Base-by-base conservation (phyloP, 2,329 filamentous ascomycete genomes). In the Bipolaris bicolor region DNA sequence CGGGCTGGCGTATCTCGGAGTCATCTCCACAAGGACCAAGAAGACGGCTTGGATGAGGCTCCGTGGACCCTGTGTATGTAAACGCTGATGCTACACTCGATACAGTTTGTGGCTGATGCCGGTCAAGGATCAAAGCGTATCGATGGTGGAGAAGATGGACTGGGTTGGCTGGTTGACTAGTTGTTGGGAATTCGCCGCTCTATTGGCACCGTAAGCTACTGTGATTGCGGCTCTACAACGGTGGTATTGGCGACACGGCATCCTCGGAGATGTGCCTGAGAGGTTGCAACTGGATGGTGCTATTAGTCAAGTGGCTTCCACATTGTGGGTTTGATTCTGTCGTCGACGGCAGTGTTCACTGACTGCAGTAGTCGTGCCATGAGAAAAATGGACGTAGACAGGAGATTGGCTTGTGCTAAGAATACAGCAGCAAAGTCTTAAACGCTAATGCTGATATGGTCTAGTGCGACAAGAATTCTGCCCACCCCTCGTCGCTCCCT, bases 181-280 rank as follows among this genome's bases (percentile, higher is more conserved):
- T 55, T 61, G 59, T 61, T 61, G 59, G 57, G 59, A 47, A 51
- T 56, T 61, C 44, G 59, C 59, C 59, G 56, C 59, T 39, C 52
- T 31, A 49, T 48, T 39, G 34, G 50, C 48, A 57, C 43, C 49
- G 44, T 50, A 49, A 44, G 49, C 52, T 45, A 57, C 52, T 45
- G 54, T 50, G 44, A 33, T 49, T 54, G 55, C 55, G 55, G 55
- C 55, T 57, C 50, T 54, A 57, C 55, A 57, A 54, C 55, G 49
- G 50, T 44, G 55, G 44, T 47, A 57, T 52, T 57, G 49, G 51
- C 36, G 43, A 39, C 45, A 37, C 20, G 20, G 52, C 36, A 41
- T 52, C 44, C 36, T 44, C 11, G 18, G 36, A 40, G 44, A 44
- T 36, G 26, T 15, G 13, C 39, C 37, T 13, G 18, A 9, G n/a